Evolutionary conservation across 2,329 filamentous ascomycete species (phyloP).

Genomic region (Talaromyces sp.): DNA sequence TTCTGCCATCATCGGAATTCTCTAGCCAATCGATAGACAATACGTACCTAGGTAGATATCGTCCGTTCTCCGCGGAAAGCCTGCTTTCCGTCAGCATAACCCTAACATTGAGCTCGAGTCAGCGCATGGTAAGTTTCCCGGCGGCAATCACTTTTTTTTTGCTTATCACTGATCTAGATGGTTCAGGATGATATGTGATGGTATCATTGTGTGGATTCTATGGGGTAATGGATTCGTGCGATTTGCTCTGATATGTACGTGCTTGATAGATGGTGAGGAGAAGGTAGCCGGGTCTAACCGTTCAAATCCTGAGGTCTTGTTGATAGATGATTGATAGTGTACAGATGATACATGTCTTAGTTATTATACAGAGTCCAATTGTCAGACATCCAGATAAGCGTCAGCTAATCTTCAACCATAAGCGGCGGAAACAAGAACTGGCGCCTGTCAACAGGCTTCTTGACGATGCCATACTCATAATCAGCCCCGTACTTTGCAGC

Average conservation of each 20-base stretch:
- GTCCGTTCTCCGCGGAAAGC: not conserved
- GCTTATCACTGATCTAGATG: not conserved
- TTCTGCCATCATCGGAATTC: not conserved
- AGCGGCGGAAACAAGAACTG: slow-evolving; percentile 53
- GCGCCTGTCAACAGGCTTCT: slow-evolving; percentile 36
- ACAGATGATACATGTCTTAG: not conserved
- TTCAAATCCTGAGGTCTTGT: not conserved
- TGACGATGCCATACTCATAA: slow-evolving; percentile 52
- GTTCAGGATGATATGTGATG: not conserved
- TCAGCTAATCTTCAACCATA: slow-evolving; percentile 36
- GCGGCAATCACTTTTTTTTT: not conserved
- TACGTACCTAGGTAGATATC: not conserved
- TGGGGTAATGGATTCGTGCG: slow-evolving; percentile 17
- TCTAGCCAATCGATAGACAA: not conserved
- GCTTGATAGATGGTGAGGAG: not conserved
- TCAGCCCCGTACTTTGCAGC: slow-evolving; percentile 65
- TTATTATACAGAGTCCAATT: not conserved
- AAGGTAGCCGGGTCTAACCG: slow-evolving; percentile 13
- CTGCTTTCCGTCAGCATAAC: not conserved
- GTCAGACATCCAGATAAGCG: not conserved
- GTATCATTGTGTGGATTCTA: slow-evolving; percentile 17
- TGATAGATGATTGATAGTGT: not conserved
- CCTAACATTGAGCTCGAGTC: not conserved
- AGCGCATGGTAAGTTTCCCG: not conserved
- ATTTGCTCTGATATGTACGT: not conserved